phyloP scores from a whole-genome alignment of 2,329 filamentous ascomycete species.

The Epichloe brachyelytri region DNA sequence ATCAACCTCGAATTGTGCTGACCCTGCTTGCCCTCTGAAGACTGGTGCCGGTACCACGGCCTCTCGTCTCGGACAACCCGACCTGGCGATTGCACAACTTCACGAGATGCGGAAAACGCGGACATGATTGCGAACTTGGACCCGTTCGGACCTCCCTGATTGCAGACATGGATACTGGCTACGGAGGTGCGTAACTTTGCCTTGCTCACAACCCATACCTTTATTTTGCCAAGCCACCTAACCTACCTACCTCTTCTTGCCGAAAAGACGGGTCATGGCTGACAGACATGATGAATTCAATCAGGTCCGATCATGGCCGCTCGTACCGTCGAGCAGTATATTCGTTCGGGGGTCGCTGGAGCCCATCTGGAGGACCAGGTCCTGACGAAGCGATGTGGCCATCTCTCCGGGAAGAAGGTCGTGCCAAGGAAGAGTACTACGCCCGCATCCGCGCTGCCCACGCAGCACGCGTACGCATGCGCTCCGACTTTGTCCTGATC shows the following conservation, averaged over 20 bases:
- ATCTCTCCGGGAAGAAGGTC: slow-evolving; percentile 47
- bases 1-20: background rate
- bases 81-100: slow-evolving; percentile 48
- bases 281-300: background rate
- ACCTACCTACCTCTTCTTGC: background rate
- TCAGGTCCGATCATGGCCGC: slow-evolving; percentile 36
- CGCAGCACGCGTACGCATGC: slow-evolving; percentile 32
- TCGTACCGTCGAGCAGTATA: slow-evolving; percentile 38
- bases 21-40: slow-evolving; percentile 17
- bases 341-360: slow-evolving; percentile 42
- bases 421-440: slow-evolving; percentile 39
- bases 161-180: slow-evolving; percentile 47
- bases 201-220: no score
- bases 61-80: slow-evolving; percentile 48
- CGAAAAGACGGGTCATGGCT: background rate
- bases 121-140: slow-evolving; percentile 50
- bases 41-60: slow-evolving; percentile 51
- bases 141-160: slow-evolving; percentile 43
- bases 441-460: slow-evolving; percentile 43
- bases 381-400: slow-evolving; percentile 52
- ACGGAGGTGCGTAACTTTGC: slow-evolving; percentile 28
- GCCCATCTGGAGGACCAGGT: slow-evolving; percentile 53
- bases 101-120: slow-evolving; percentile 52
- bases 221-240: background rate
- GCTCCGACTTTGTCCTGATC: slow-evolving; percentile 49